A percentile compares a stretch with the other conserved stretches of the same genome.
phyloP scores from a whole-genome alignment of 108 stramenopile genomes.

The Skeletonema menzelii region DNA sequence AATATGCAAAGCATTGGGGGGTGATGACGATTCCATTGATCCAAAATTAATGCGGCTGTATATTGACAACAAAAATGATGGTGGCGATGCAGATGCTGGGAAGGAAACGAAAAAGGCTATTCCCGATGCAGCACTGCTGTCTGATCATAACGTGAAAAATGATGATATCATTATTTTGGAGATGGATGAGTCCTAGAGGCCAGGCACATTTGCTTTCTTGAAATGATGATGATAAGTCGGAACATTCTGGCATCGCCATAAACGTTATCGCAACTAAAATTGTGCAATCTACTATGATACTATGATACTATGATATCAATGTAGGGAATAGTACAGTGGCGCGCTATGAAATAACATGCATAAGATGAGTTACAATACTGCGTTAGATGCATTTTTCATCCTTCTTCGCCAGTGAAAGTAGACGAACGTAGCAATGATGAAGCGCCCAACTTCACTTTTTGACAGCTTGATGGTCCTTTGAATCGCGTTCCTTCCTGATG shows the following conservation, averaged over 20 bases:
- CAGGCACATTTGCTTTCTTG: not conserved
- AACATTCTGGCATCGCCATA: not conserved
- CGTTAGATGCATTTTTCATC: not conserved
- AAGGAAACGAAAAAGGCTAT: slow-evolving; percentile 10
- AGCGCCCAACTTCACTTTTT: not conserved
- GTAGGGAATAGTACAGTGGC: not conserved
- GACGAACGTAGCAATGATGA: not conserved
- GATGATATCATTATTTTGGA: slow-evolving; percentile 23
- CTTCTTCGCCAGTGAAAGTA: not conserved
- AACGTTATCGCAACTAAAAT: not conserved
- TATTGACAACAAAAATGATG: slow-evolving; percentile 17
- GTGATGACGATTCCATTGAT: slow-evolving; percentile 15
- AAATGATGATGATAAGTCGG: not conserved
- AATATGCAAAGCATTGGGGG: slow-evolving; percentile 42
- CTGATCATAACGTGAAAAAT: slow-evolving; percentile 51
- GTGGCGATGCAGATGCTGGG: not conserved
- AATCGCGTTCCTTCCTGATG: not conserved
- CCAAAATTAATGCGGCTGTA: slow-evolving; percentile 38
- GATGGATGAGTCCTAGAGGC: not conserved
- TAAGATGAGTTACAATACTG: not conserved
- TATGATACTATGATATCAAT: too few species aligned
- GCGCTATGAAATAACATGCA: not conserved
- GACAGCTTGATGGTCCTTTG: not conserved
- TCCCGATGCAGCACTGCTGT: slow-evolving; percentile 26
- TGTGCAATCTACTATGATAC: not conserved